Percentiles rank a stretch among this genome's conserved stretches.
Evolutionary conservation across 495 filamentous ascomycete genomes (phyloP).

Genomic region (Annulohypoxylon moriforme): DNA sequence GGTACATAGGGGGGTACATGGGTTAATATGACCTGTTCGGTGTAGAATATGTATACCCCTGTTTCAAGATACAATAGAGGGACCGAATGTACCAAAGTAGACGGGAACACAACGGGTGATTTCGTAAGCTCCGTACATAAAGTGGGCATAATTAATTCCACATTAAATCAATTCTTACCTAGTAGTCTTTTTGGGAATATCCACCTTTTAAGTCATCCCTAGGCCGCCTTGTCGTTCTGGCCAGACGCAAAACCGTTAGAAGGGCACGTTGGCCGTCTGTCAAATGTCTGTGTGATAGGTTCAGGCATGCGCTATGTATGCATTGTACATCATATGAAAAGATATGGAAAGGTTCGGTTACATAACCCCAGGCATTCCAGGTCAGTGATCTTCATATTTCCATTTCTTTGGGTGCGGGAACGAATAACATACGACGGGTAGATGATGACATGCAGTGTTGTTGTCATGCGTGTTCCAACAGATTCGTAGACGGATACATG

Average conservation of each 20-base stretch:
- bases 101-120: background rate
- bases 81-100: too few species aligned
- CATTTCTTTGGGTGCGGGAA: slow-evolving; percentile 10
- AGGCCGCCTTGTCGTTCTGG: background rate
- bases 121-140: slow-evolving; percentile 7
- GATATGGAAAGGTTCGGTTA: slow-evolving; percentile 4
- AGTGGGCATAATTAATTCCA: background rate
- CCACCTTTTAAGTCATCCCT: background rate
- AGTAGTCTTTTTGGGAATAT: background rate
- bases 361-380: background rate
- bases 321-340: background rate
- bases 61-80: slow-evolving; percentile 13
- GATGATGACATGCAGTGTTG: slow-evolving; percentile 28
- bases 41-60: slow-evolving; percentile 9
- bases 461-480: background rate
- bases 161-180: background rate
- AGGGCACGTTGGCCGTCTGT: background rate
- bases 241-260: background rate
- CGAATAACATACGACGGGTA: slow-evolving; percentile 30
- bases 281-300: background rate
- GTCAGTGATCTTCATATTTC: slow-evolving; percentile 4
- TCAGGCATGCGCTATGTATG: background rate
- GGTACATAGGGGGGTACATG: background rate
- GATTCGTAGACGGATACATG: background rate
- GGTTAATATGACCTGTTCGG: background rate